Percentiles rank a stretch among this genome's conserved stretches.
Evolutionary conservation across 208 protist genomes (phyloP).

Genomic region (Trypanosoma theileri): DNA sequence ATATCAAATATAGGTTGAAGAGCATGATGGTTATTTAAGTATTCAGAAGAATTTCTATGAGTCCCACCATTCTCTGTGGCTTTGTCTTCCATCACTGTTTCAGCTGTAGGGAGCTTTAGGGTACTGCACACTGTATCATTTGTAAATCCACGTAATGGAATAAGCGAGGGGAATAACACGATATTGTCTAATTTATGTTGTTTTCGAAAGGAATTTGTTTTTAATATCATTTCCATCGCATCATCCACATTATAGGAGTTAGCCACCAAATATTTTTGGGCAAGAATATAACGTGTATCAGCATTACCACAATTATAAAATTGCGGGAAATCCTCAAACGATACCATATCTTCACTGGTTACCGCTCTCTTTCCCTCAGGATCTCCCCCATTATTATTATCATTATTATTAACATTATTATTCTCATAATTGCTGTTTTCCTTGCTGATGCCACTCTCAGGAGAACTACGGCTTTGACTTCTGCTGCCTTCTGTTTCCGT

Average conservation of each 20-base stretch:
- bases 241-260: constrained; percentile 33
- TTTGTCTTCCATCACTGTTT: background rate
- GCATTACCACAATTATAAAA: constrained; percentile 34
- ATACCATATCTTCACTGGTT: background rate
- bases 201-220: constrained; percentile 39
- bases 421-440: background rate
- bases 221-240: constrained; percentile 31
- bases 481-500: too few species aligned
- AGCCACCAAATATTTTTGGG: constrained; percentile 48
- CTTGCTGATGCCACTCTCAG: too few species aligned
- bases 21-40: constrained; percentile 57
- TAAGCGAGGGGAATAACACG: constrained; percentile 52
- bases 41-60: background rate
- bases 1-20: constrained; percentile 50
- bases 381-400: background rate
- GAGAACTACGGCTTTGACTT: too few species aligned
- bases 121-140: constrained; percentile 41
- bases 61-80: background rate
- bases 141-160: constrained; percentile 58
- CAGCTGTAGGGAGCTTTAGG: constrained; percentile 30
- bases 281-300: constrained; percentile 31
- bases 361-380: background rate
- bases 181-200: constrained; percentile 56
- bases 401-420: background rate
- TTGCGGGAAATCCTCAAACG: constrained; percentile 8